Evolutionary conservation across 2,329 filamentous ascomycete species (phyloP).

Genomic region (Bipolaris oryzae): DNA sequence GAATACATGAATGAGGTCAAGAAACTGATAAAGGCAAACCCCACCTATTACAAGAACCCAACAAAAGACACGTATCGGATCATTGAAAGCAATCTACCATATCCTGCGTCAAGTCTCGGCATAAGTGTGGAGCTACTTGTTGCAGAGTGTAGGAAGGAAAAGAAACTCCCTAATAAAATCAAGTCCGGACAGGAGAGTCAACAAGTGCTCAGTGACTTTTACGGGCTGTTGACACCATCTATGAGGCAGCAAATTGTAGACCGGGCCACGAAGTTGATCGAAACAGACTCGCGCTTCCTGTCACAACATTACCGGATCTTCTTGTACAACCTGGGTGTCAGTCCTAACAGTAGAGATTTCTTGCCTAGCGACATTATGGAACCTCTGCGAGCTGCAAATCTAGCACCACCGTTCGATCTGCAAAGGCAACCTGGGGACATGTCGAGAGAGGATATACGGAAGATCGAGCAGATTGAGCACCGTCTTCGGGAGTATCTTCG

Average conservation of each 20-base stretch:
- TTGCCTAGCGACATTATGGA: constrained; percentile 37
- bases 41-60: constrained; percentile 6
- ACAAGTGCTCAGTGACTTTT: constrained; percentile 29
- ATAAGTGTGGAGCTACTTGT: constrained; percentile 20
- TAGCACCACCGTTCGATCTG: constrained; percentile 23
- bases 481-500: constrained; percentile 18
- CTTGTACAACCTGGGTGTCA: constrained; percentile 25
- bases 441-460: constrained; percentile 10
- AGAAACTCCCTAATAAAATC: background rate
- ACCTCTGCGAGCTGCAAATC: constrained; percentile 27
- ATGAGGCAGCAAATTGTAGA: constrained; percentile 22
- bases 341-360: constrained; percentile 16
- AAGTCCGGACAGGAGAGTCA: background rate
- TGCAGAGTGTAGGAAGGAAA: constrained; percentile 14
- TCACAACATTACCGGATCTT: constrained; percentile 16
- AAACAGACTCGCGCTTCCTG: constrained; percentile 20
- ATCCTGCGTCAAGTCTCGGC: constrained; percentile 21
- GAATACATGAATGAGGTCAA: constrained; percentile 26
- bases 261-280: constrained; percentile 25
- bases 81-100: constrained; percentile 16
- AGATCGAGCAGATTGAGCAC: constrained; percentile 29
- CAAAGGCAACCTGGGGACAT: background rate
- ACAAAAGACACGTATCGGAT: constrained; percentile 1
- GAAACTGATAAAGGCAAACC: constrained; percentile 18
- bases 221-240: constrained; percentile 25